Conservation (phyloP, 1,284 basidiomycete genomes). For the Schizopora paradoxa region DNA sequence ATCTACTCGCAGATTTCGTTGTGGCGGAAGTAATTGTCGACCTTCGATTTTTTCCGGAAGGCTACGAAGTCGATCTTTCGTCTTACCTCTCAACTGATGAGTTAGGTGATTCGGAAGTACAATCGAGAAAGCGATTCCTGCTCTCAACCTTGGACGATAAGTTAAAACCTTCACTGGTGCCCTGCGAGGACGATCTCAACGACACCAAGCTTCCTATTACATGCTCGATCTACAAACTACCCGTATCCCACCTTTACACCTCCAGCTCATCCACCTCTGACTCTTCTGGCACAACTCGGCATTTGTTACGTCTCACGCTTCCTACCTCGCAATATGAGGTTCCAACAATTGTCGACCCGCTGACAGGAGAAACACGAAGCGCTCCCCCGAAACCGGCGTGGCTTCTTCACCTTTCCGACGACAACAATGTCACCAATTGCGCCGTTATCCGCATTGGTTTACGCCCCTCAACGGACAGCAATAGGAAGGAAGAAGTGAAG, state of each 20-base stretch:
- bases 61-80: conserved; percentile 54
- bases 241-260: conserved; percentile 44
- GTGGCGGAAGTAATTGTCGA: conserved; percentile 72
- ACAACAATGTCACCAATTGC: too few relatives aligned
- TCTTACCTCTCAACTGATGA: conserved; percentile 28
- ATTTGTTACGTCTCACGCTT: conserved; percentile 71
- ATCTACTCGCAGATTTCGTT: conserved; percentile 52
- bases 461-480: too few relatives aligned
- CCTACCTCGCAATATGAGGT: conserved; percentile 78
- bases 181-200: not conserved
- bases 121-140: conserved; percentile 1
- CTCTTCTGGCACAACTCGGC: conserved; percentile 66
- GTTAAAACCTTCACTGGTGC: not conserved
- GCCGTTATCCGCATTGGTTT: too few relatives aligned
- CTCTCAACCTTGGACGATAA: conserved; percentile 4
- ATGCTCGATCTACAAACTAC: conserved; percentile 13
- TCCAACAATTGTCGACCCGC: conserved; percentile 70
- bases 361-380: conserved; percentile 64
- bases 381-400: conserved; percentile 70
- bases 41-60: conserved; percentile 66
- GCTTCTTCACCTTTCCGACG: too few relatives aligned
- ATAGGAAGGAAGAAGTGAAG: conserved; percentile 25
- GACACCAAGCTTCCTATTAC: conserved; percentile 6
- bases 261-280: conserved; percentile 77
- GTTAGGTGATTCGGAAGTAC: not conserved